These are phyloP conservation scores for Fraxinus greggii DNA, from an alignment of 305 asterid genomes.

Conservation along the genomic window DNA sequence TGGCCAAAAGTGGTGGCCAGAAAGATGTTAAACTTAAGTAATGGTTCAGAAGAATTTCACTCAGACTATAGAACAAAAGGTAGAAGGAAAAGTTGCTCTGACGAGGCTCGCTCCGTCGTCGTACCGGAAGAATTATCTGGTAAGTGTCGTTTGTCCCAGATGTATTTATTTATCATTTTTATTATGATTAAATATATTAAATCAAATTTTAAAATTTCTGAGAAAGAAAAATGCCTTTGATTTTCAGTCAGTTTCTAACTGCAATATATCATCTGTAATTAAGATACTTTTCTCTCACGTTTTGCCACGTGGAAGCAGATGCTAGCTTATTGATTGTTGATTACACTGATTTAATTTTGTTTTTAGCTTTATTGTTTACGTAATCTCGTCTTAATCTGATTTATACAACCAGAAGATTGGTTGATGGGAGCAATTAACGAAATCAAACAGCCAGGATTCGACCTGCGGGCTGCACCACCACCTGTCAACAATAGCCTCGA, in stretches of 20 bases:
- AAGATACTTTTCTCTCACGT: neutral
- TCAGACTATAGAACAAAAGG: slow-evolving; percentile 55
- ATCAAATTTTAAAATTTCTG: neutral
- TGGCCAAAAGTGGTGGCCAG: slow-evolving; percentile 66
- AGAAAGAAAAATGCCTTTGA: no score
- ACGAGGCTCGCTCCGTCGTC: slow-evolving; percentile 57
- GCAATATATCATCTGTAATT: neutral
- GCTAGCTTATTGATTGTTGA: neutral
- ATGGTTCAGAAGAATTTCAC: slow-evolving; percentile 51
- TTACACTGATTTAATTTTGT: slow-evolving; percentile 10
- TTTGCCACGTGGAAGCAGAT: slow-evolving; percentile 4
- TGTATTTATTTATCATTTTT: neutral
- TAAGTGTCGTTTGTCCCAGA: slow-evolving; percentile 9
- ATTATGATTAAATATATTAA: neutral
- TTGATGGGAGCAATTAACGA: slow-evolving; percentile 43
- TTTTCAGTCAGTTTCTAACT: neutral
- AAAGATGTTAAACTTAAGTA: slow-evolving; percentile 63
- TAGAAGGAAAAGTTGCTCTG: slow-evolving; percentile 73
- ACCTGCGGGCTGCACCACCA: slow-evolving; percentile 15
- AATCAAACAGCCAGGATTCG: slow-evolving; percentile 44
- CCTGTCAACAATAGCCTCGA: slow-evolving; percentile 23
- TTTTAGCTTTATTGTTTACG: slow-evolving; percentile 19
- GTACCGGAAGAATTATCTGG: slow-evolving; percentile 84
- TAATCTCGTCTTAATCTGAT: slow-evolving; percentile 13
- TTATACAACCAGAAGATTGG: slow-evolving; percentile 47